Base-by-base conservation (phyloP, 495 filamentous ascomycete species). In the Tuber microsphaerosporum region DNA sequence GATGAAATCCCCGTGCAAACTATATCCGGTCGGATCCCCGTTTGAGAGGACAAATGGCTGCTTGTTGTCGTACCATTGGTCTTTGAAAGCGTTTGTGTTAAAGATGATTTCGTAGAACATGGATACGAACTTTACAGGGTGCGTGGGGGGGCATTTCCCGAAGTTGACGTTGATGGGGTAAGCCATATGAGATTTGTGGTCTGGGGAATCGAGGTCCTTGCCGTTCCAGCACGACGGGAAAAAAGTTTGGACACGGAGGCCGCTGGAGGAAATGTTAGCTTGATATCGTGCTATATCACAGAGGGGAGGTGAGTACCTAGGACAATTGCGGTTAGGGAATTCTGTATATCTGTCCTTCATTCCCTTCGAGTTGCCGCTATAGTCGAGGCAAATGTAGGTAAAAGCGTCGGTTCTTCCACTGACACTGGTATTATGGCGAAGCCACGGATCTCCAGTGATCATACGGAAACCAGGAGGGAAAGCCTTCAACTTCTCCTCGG, bases 391-490 rank as follows among this genome's bases (percentile, higher is more conserved):
- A 44, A 86, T 84, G 77, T 86, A 90, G 81, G 86, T 88, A 77
- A 89, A 86, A 43, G 87, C 87, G 77, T 71, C 51, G 41, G 72
- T 31, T 82, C 77, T 71, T 84, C 86, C 77, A 85, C 39, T 83
- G 85, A 34, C 80, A 85, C 84, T 73, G 83, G 82, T 80, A 84
- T 84, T 75, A 71, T 83, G 83, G 71, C 90, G 86, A 61, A 87
- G 83, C 73, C 78, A 83, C 0, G 90, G 86, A 80, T 91, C 85
- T 51, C 92, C 92, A 65, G 90, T 87, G 22, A 93, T 78, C 90
- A 94, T 93, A 76, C 91, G 92, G 82, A 92, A 91, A 41, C 89
- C 90, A 20, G 85, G 80, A 1, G 92, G 92, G 85, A 93, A 93
- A 26, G 91, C 84, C 72, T 86, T 84, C 77, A 92, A 86, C 51